phyloP scores from a whole-genome alignment of 306 rosid genomes.

The Vigna reflexopilosa region DNA sequence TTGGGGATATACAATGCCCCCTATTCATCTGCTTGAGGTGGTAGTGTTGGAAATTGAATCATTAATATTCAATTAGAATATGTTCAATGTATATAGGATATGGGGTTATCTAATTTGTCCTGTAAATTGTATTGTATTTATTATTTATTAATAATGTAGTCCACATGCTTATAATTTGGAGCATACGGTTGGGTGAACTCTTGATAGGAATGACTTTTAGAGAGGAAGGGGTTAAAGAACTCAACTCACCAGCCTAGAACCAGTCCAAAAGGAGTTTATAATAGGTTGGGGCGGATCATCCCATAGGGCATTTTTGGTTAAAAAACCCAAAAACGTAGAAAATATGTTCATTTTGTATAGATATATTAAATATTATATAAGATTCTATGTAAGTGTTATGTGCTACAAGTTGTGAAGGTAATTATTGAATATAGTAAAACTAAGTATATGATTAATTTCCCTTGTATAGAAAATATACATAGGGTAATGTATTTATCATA shows the following conservation, averaged over 20 bases:
- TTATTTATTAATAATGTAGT: background rate
- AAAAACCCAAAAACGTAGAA: background rate
- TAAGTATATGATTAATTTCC: no score
- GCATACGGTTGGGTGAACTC: background rate
- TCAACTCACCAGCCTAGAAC: background rate
- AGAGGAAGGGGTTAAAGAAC: background rate
- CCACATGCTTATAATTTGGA: background rate
- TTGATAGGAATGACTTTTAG: constrained; percentile 1
- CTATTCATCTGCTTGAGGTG: background rate
- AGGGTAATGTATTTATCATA: no score
- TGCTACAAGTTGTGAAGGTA: constrained; percentile 1
- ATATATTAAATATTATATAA: background rate
- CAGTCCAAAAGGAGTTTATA: background rate
- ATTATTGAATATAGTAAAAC: no score
- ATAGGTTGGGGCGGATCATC: background rate
- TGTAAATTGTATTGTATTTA: background rate
- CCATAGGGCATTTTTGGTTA: background rate
- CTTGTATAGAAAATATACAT: no score
- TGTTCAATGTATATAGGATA: constrained; percentile 4
- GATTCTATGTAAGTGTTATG: background rate
- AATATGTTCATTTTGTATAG: background rate
- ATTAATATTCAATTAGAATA: background rate
- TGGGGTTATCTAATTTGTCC: background rate
- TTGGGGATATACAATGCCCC: background rate
- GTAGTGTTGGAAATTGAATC: background rate